Evolutionary conservation across 352 stramenopile species (phyloP).

Genomic region (Pythium diclinum): DNA sequence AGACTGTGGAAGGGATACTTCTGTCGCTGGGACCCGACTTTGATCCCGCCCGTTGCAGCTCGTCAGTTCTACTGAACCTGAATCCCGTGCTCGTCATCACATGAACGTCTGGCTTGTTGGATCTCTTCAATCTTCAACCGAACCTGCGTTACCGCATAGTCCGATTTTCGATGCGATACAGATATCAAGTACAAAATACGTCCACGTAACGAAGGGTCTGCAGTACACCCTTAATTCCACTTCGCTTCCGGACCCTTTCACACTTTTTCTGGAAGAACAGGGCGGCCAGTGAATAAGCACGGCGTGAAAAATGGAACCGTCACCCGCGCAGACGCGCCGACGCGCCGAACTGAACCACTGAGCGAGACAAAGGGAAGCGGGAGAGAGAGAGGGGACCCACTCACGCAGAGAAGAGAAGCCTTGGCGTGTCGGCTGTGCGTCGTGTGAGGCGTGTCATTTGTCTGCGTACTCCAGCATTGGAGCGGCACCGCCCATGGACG

Average conservation of each 20-base stretch:
- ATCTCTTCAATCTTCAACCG: not conserved
- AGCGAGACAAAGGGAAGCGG: not conserved
- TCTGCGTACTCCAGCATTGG: not conserved
- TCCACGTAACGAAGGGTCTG: not conserved
- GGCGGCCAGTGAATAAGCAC: slow-evolving; percentile 3
- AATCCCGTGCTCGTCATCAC: slow-evolving; percentile 13
- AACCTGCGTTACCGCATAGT: slow-evolving; percentile 6
- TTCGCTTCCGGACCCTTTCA: slow-evolving; percentile 2
- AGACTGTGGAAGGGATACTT: slow-evolving; percentile 87
- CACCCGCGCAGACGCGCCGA: not conserved
- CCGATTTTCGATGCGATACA: not conserved
- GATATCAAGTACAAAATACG: not conserved
- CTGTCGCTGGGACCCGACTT: slow-evolving; percentile 77
- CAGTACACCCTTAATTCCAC: slow-evolving; percentile 9
- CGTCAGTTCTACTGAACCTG: slow-evolving; percentile 65
- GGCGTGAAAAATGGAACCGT: slow-evolving; percentile 7
- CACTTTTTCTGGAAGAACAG: slow-evolving; percentile 5
- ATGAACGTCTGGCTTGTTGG: not conserved
- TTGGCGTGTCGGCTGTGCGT: not conserved
- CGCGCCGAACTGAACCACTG: not conserved
- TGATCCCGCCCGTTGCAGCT: slow-evolving; percentile 62
- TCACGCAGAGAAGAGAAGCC: not conserved
- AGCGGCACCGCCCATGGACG: slow-evolving; percentile 16
- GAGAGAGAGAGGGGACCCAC: not conserved
- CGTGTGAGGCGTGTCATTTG: slow-evolving; percentile 5